phyloP scores from a whole-genome alignment of 2,329 filamentous ascomycete genomes.

The Stagonosporopsis tanaceti region DNA sequence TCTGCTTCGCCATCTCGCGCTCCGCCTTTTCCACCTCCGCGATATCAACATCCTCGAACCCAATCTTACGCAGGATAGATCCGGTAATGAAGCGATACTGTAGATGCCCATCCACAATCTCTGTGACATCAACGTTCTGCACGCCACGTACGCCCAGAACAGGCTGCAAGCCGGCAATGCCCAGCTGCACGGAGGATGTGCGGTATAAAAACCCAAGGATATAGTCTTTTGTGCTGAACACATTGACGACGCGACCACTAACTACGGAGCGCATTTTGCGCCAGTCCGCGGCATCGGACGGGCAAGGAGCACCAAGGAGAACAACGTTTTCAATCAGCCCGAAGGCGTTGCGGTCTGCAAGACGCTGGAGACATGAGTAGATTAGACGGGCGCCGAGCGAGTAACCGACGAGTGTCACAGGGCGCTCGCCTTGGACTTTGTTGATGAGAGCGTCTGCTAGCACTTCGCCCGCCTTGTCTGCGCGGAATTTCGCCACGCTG shows the following conservation, averaged over 20 bases:
- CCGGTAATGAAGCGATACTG: conserved; percentile 61
- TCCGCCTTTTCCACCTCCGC: conserved; percentile 58
- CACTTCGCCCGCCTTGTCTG: conserved; percentile 80
- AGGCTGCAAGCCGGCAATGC: conserved; percentile 82
- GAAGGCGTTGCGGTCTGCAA: conserved; percentile 81
- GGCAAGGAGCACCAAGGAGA: conserved; percentile 81
- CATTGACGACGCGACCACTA: conserved; percentile 83
- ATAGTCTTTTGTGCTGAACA: conserved; percentile 86
- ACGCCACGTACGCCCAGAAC: conserved; percentile 73
- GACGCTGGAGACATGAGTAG: conserved; percentile 77
- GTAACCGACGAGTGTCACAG: conserved; percentile 82
- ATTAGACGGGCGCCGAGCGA: conserved; percentile 83
- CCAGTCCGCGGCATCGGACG: conserved; percentile 77
- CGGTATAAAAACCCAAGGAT: conserved; percentile 89
- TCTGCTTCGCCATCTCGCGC: conserved; percentile 53
- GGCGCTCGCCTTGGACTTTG: conserved; percentile 80
- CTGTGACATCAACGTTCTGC: conserved; percentile 62
- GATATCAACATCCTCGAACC: conserved; percentile 61
- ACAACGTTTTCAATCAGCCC: conserved; percentile 85
- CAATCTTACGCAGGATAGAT: conserved; percentile 60
- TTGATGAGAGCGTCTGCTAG: conserved; percentile 85
- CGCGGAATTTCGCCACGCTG: conserved; percentile 75
- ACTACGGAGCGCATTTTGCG: conserved; percentile 78
- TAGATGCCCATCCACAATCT: conserved; percentile 60
- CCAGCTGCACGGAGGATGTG: conserved; percentile 80